Conservation (phyloP, 352 stramenopile genomes). For the Saprolegnia parasitica region DNA sequence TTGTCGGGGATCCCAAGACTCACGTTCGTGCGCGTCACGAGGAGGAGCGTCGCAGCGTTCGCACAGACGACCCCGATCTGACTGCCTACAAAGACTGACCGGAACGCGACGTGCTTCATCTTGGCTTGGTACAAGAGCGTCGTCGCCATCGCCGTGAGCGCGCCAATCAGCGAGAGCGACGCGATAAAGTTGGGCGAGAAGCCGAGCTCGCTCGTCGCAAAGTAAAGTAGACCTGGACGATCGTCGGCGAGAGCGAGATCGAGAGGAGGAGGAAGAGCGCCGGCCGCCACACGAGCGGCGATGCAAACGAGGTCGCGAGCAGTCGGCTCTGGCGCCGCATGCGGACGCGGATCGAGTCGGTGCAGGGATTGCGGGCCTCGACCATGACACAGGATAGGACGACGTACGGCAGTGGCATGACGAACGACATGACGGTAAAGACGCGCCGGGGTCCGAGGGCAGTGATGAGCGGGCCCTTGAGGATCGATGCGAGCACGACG, state of each 20-base stretch:
- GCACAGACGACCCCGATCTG: constrained; percentile 62
- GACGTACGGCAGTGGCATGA: constrained; percentile 54
- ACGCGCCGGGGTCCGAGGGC: constrained; percentile 56
- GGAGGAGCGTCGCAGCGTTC: constrained; percentile 61
- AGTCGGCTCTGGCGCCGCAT: constrained; percentile 50
- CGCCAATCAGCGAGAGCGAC: constrained; percentile 71
- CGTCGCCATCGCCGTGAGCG: constrained; percentile 60
- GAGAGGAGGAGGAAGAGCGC: constrained; percentile 82
- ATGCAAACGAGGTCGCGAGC: constrained; percentile 53
- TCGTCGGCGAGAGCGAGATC: constrained; percentile 59
- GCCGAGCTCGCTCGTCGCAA: constrained; percentile 67
- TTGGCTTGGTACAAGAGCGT: constrained; percentile 77
- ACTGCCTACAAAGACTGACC: constrained; percentile 67
- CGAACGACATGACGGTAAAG: constrained; percentile 69
- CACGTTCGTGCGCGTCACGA: constrained; percentile 66
- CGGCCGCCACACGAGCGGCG: constrained; percentile 70
- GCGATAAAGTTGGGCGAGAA: constrained; percentile 76
- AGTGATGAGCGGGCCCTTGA: constrained; percentile 56
- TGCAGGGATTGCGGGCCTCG: constrained; percentile 42
- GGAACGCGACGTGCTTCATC: constrained; percentile 73
- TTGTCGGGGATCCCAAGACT: constrained; percentile 52
- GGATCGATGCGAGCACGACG: constrained; percentile 62
- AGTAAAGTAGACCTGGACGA: constrained; percentile 80
- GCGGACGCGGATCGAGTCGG: constrained; percentile 41
- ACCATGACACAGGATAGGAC: constrained; percentile 53